Percentiles rank a stretch among this genome's conserved stretches.
Evolutionary conservation across 306 rosid species (phyloP).

Genomic region (apple (Malus domestica)): DNA sequence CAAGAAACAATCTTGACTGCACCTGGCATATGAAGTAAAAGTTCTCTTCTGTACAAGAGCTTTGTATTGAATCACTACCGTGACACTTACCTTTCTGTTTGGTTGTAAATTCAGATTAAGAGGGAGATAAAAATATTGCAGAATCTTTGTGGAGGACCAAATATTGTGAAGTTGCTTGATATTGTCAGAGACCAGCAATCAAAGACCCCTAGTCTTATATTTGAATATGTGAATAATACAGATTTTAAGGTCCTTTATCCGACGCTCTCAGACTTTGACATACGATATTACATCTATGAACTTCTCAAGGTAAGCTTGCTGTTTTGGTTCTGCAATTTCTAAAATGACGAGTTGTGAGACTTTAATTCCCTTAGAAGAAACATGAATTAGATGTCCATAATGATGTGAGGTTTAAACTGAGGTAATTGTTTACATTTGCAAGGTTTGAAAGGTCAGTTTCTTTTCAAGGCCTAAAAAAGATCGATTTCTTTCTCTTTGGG

Average conservation of each 20-base stretch:
- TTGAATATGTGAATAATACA: constrained; percentile 83
- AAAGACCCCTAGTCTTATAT: constrained; percentile 83
- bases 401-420: neutral
- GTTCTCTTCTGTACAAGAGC: neutral
- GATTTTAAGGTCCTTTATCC: constrained; percentile 93
- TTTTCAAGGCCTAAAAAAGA: neutral
- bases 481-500: neutral
- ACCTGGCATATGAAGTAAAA: neutral
- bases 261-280: constrained; percentile 71
- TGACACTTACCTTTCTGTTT: neutral
- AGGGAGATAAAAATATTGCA: constrained; percentile 92
- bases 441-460: neutral
- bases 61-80: neutral
- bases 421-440: neutral
- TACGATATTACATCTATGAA: constrained; percentile 74
- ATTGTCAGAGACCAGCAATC: constrained; percentile 95
- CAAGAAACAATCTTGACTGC: neutral
- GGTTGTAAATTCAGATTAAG: constrained; percentile 60
- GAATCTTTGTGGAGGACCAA: constrained; percentile 93
- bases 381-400: constrained; percentile 6
- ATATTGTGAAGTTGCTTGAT: constrained; percentile 84
- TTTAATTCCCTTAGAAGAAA: neutral
- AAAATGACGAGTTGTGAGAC: neutral
- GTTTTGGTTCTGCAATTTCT: neutral
- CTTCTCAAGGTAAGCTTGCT: constrained; percentile 63